phyloP scores from a whole-genome alignment of 2,329 filamentous ascomycete genomes.

The Alternaria sp. region DNA sequence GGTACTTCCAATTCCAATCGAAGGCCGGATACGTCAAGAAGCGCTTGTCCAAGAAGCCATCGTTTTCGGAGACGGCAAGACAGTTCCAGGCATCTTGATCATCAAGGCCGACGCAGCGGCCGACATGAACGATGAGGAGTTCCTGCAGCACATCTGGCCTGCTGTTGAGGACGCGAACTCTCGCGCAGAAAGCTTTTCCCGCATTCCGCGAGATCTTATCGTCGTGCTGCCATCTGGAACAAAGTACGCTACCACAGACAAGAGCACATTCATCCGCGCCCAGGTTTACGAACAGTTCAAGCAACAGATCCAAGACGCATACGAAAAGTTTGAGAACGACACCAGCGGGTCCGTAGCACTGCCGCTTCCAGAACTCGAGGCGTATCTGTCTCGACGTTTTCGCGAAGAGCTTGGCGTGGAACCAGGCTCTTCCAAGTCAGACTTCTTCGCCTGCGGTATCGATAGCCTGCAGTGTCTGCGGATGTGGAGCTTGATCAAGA shows the following conservation, averaged over 20 bases:
- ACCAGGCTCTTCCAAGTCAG: conserved; percentile 52
- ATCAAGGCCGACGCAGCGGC: conserved; percentile 59
- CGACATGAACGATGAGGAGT: conserved; percentile 55
- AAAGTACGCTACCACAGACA: conserved; percentile 63
- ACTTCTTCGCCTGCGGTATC: conserved; percentile 67
- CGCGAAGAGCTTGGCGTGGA: conserved; percentile 29
- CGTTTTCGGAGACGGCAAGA: conserved; percentile 65
- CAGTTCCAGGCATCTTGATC: conserved; percentile 64
- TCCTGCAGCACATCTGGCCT: conserved; percentile 61
- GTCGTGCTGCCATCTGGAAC: conserved; percentile 57
- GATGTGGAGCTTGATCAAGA: conserved; percentile 62
- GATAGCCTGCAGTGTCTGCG: conserved; percentile 68
- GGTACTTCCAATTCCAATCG: conserved; percentile 59
- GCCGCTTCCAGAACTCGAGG: conserved; percentile 43
- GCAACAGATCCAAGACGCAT: conserved; percentile 58
- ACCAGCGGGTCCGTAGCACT: conserved; percentile 34
- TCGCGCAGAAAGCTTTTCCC: conserved; percentile 61
- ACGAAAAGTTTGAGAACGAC: conserved; percentile 42
- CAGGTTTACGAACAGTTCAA: conserved; percentile 61
- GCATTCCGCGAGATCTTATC: conserved; percentile 64
- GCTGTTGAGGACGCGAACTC: conserved; percentile 62
- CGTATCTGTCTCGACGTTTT: conserved; percentile 34
- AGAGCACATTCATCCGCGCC: conserved; percentile 65
- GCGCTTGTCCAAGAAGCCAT: conserved; percentile 64
- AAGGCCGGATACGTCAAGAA: conserved; percentile 64